Percentiles rank a stretch among this genome's conserved stretches.
These are phyloP conservation scores for Botrytis galanthina DNA, from an alignment of 2,329 filamentous ascomycete species.

Conservation along the genomic window DNA sequence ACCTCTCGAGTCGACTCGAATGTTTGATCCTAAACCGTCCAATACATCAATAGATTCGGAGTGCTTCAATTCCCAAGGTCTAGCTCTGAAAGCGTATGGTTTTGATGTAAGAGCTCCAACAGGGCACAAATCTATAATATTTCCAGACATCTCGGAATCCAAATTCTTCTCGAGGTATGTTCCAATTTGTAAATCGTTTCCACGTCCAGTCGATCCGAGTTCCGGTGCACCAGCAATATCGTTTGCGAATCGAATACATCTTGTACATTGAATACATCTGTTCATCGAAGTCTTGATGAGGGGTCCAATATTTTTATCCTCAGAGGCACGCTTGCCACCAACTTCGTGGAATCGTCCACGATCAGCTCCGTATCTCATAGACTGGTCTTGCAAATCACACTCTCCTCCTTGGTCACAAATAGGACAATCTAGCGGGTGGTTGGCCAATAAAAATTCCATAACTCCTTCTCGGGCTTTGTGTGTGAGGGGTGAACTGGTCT, in stretches of 20 bases:
- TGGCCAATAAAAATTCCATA: conserved; percentile 97
- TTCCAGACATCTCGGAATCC: conserved; percentile 91
- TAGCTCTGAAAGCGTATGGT: conserved; percentile 94
- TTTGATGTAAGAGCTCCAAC: conserved; percentile 96
- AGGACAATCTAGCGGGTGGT: conserved; percentile 93
- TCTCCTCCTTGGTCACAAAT: conserved; percentile 99
- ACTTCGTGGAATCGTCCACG: conserved; percentile 96
- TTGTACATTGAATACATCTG: conserved; percentile 97
- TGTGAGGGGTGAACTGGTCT: conserved; percentile 92
- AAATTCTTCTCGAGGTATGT: conserved; percentile 95
- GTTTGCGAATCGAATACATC: conserved; percentile 96
- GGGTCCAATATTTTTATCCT: conserved; percentile 99
- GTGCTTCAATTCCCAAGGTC: conserved; percentile 96
- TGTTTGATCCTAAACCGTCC: conserved; percentile 89
- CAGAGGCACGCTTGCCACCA: conserved; percentile 92
- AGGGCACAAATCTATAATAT: conserved; percentile 97
- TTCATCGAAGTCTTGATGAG: conserved; percentile 99
- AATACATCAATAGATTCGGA: conserved; percentile 94
- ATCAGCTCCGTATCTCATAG: conserved; percentile 96
- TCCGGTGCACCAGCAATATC: conserved; percentile 95
- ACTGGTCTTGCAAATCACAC: conserved; percentile 98
- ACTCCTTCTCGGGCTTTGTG: conserved; percentile 99
- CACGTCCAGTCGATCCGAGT: conserved; percentile 88
- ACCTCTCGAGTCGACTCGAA: conserved; percentile 88
- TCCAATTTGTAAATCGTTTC: conserved; percentile 96